These are phyloP conservation scores for Pseudognaphalium luteoalbum DNA, from an alignment of 129 eudicot genomes.

Conservation along the genomic window DNA sequence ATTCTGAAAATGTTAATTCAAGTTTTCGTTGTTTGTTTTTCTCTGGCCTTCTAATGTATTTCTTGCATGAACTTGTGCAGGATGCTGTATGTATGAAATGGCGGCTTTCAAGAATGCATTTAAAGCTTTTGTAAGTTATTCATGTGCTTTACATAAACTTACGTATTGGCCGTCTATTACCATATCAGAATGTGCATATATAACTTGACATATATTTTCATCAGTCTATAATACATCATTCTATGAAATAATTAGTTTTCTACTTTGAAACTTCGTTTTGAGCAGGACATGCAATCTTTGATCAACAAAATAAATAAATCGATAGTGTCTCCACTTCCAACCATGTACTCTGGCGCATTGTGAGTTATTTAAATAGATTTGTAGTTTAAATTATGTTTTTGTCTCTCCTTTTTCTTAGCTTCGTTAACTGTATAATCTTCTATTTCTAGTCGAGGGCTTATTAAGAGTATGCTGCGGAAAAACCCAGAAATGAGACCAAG, in stretches of 20 bases:
- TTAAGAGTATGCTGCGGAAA: conserved; percentile 93
- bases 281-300: conserved; percentile 92
- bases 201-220: background rate
- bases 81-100: conserved; percentile 98
- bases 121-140: conserved; percentile 90
- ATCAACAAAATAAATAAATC: conserved; percentile 93
- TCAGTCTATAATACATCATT: background rate
- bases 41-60: background rate
- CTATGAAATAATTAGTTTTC: background rate
- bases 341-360: conserved; percentile 91
- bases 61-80: conserved; percentile 43
- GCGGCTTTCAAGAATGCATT: conserved; percentile 89
- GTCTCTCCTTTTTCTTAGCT: background rate
- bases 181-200: background rate
- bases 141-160: background rate
- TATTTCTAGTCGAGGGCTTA: conserved; percentile 72
- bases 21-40: background rate
- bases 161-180: background rate
- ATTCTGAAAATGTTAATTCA: background rate
- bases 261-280: conserved; percentile 18
- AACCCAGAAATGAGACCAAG: conserved; percentile 97
- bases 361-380: conserved; percentile 43
- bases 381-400: background rate
- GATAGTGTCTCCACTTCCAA: conserved; percentile 84
- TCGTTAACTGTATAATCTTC: background rate